Evolutionary conservation across 208 protist genomes (phyloP), one percentile per base, ranked within the genome.

Genomic region (Tritrichomonas foetus): DNA sequence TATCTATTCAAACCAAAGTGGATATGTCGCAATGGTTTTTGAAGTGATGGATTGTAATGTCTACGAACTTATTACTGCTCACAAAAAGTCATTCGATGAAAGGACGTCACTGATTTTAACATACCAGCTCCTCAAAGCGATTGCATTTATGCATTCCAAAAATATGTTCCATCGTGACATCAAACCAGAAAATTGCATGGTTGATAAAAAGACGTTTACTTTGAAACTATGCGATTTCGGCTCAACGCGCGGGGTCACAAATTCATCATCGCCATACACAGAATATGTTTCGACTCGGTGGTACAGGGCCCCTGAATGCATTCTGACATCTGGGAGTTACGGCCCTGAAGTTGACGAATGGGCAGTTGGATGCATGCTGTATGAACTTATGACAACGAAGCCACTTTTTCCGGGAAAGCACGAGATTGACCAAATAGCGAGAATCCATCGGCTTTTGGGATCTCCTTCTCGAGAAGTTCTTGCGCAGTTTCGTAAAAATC

Each of bases 151-250:
- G 78, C 78, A 89, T 57, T 14, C 27, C 64, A 89, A 89, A 39
- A 98, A 97, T 13, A 98, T 98, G 95, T 99, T 99, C 95, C 96
- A 97, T 92, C 9, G 95, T 1, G 95, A 96, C 84, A 95, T 96
- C 13, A 99, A 99, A 94, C 98, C 98, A 39, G 98, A 99, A 95
- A 99, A 99, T 95, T 95, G 99, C 22, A 96, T 99, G 36, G 94
- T 97, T 22, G 94, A 94, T 30, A 93, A 55, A 39, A 44, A 98
- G 1, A 69, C 50, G 1, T 66, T 64, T 39, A 93, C 96, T 49
- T 93, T 99, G 20, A 99, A 99, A 95, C 95, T 99, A 2, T 98
- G 97, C 3, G 98, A 99, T 95, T 98, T 98, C 94, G 97, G 97
- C 27, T 95, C 98, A 5, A 97, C 97, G 14, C 92, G 96, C 22